Base-by-base conservation (phyloP, 352 stramenopile species). In the Blastocystis sp. region DNA sequence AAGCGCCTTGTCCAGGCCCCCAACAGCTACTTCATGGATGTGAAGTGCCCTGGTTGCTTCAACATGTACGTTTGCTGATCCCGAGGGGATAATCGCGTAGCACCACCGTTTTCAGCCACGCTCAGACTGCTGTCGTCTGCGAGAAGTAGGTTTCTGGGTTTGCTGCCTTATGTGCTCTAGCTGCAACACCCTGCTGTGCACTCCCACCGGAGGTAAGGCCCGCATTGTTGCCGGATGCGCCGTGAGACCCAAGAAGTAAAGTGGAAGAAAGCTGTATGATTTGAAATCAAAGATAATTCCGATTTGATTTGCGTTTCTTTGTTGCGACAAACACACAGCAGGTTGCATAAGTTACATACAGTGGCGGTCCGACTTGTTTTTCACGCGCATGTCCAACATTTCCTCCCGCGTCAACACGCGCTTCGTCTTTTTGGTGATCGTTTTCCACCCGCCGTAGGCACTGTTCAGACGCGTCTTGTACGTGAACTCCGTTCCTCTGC, bases 31-130 rank as follows among this genome's bases (percentile, higher is more conserved):
- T 98, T 98, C 91, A 97, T 98, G 95, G 97, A 99, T 91, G 97
- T 99, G 88, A 99, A 99, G 92, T 99, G 97, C 93, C 96, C 95
- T 66, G 96, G 96, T 90, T 99, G 97, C 94, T 98, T 98, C 93
- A 98, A 98, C 93, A 99, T 99, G 91, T 93, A 65, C 23, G 52
- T 34, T 61, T 86, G n/a, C 34, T 67, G 43, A 41, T 52, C 48
- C 0, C 17, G 21, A 28, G 28, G 19, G 2, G 23, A 17, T 67
- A 69, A 67, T 76, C 14, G 0, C 23, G 41, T 87, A 93, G 91
- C 92, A 99, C 96, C 59, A 99, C 96, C 74, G 96, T 99, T 81
- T 99, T 99, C 92, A 97, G 92, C 90, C 96, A 99, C 91, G 96
- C 96, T 77, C 96, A 99, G 93, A 89, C 86, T 60, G 88, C 60